A percentile compares a stretch with the other conserved stretches of the same genome.
Conservation (phyloP, 192 early-diverging fungal genomes). For the Podila minutissima region DNA sequence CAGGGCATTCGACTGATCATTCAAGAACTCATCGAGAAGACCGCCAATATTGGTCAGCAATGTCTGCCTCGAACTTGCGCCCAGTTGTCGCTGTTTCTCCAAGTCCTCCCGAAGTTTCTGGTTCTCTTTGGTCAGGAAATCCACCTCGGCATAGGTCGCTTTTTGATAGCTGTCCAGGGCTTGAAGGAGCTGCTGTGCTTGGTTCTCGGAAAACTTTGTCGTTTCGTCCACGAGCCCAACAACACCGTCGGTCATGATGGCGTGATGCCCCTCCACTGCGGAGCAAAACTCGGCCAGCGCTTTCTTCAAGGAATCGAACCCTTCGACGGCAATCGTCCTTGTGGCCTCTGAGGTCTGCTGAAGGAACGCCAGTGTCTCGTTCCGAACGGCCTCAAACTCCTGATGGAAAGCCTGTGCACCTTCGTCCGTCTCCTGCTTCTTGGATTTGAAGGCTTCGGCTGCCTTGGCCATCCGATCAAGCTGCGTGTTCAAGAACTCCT, state of each 20-base stretch:
- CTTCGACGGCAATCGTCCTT: slow-evolving; percentile 14
- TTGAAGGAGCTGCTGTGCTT: slow-evolving; percentile 9
- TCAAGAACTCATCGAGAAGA: slow-evolving; percentile 23
- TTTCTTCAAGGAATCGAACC: slow-evolving; percentile 22
- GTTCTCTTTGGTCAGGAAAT: slow-evolving; percentile 25
- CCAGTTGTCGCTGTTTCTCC: slow-evolving; percentile 12
- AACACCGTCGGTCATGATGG: background rate
- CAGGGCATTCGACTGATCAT: slow-evolving; percentile 16
- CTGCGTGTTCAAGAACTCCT: slow-evolving; percentile 6
- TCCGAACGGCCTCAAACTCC: slow-evolving; percentile 32
- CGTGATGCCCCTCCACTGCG: slow-evolving; percentile 17
- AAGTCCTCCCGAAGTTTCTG: slow-evolving; percentile 20
- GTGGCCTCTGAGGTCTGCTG: slow-evolving; percentile 23
- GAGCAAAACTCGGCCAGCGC: slow-evolving; percentile 9
- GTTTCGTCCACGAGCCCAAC: slow-evolving; percentile 24
- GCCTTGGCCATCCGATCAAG: slow-evolving; percentile 19
- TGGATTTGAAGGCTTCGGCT: background rate
- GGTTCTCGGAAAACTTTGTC: slow-evolving; percentile 17
- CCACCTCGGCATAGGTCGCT: slow-evolving; percentile 23
- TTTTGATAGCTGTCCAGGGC: slow-evolving; percentile 17
- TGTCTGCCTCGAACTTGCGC: slow-evolving; percentile 3
- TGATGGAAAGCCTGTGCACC: slow-evolving; percentile 18
- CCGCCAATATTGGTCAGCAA: slow-evolving; percentile 27
- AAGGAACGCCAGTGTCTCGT: slow-evolving; percentile 24
- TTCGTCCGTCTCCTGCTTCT: slow-evolving; percentile 14